These are phyloP conservation scores for Ilyonectria robusta DNA, from an alignment of 2,329 filamentous ascomycete genomes.

Conservation along the genomic window DNA sequence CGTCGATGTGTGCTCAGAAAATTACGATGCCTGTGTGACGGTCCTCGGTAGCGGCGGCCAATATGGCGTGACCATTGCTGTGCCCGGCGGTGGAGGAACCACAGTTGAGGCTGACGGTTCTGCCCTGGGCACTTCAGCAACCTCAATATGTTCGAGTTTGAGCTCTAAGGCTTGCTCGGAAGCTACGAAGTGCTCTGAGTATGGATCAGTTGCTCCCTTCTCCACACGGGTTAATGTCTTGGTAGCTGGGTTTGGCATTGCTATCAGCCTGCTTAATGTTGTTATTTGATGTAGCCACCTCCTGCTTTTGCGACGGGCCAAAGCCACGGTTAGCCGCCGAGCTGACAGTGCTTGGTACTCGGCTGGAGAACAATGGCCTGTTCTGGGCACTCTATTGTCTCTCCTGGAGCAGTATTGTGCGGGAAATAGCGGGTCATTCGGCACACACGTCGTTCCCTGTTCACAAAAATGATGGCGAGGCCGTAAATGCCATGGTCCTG, in stretches of 20 bases:
- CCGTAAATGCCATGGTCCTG: neutral
- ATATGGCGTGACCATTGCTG: conserved; percentile 69
- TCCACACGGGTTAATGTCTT: conserved; percentile 25
- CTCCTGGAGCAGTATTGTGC: neutral
- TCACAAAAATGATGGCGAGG: neutral
- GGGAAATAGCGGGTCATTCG: neutral
- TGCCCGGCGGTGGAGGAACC: conserved; percentile 67
- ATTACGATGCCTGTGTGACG: conserved; percentile 68
- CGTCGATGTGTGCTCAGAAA: conserved; percentile 64
- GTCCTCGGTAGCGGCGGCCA: conserved; percentile 59
- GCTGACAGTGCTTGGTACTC: neutral
- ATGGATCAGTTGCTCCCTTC: conserved; percentile 36
- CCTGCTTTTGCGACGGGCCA: neutral
- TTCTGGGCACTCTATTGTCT: neutral
- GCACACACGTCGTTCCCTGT: no score
- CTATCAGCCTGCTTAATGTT: conserved; percentile 31
- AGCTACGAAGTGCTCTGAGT: conserved; percentile 56
- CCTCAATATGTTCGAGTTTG: conserved; percentile 69
- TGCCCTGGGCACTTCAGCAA: conserved; percentile 62
- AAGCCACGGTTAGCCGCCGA: neutral
- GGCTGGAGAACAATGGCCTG: neutral
- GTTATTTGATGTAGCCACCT: conserved; percentile 24
- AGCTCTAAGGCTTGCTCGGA: conserved; percentile 66
- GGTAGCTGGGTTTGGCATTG: conserved; percentile 30
- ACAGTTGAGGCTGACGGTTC: conserved; percentile 62